Base-by-base conservation (phyloP, 2,329 filamentous ascomycete genomes). In the Dactylellina cionopaga region DNA sequence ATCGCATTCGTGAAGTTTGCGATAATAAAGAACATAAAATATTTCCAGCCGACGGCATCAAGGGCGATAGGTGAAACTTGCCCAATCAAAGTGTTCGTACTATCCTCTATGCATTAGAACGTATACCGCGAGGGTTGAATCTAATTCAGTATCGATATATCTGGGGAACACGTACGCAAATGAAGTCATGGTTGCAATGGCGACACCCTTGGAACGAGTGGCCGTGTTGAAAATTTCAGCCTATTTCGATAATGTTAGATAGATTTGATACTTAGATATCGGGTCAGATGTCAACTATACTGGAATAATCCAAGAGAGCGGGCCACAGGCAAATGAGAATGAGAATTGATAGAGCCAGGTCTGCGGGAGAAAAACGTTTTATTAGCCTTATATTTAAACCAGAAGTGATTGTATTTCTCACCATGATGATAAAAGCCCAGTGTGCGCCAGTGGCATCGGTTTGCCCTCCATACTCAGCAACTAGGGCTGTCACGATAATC, bases 291-390 rank as follows among this genome's bases (percentile, higher is more conserved):
- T 33, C 19, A 31, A 35, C 39, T n/a, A 19, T 64, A 71, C 66
- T n/a, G 80, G 81, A 31, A 84, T 82, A 60, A 86, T 85, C 84
- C 85, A 87, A 17, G 85, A 83, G 0, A 92, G 80, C 0, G 90
- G 89, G 19, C 90, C 90, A 69, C 88, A 90, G 1, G 89, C 89
- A 31, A 85, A 84, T 2, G 85, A 89, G 83, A 92, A 92, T 41
- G 84, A 89, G 81, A 92, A 90, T 81, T 93, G 92, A 83, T 91
- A 93, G 1, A 91, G 79, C 90, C 90, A 93, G 0, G 90, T 93
- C 76, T 71, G 25, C 13, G 10, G n/a, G n/a, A n/a, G n/a, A n/a
- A n/a, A n/a, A n/a, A n/a, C n/a, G n/a, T n/a, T n/a, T n/a, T n/a
- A n/a, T n/a, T n/a, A n/a, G n/a, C n/a, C n/a, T n/a, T n/a, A n/a